A percentile compares a stretch with the other conserved stretches of the same genome.
phyloP scores from a whole-genome alignment of 2,329 filamentous ascomycete genomes.

The Eurotiales sp. region DNA sequence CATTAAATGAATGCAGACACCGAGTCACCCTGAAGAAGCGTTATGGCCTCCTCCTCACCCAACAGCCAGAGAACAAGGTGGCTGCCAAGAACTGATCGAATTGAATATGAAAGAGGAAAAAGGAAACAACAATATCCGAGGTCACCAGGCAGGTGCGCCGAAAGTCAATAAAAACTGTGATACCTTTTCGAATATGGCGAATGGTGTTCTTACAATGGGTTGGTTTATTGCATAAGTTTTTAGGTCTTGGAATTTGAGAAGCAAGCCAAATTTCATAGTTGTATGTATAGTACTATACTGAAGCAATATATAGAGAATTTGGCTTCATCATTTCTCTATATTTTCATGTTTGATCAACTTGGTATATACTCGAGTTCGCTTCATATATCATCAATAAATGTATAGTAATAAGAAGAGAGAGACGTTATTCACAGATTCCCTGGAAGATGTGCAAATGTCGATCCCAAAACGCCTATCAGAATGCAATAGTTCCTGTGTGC shows the following conservation, averaged over 20 bases:
- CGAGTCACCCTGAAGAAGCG: constrained; percentile 92
- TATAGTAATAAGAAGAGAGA: background rate
- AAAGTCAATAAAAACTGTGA: constrained; percentile 6
- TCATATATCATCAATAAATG: background rate
- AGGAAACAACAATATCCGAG: constrained; percentile 6
- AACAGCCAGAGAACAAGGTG: constrained; percentile 50
- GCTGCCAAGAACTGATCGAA: constrained; percentile 32
- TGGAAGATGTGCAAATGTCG: background rate
- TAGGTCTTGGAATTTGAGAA: background rate
- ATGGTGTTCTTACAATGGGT: constrained; percentile 31
- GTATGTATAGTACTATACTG: background rate
- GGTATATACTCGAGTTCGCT: background rate
- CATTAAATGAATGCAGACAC: constrained; percentile 57
- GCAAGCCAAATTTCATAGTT: background rate
- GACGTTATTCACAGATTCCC: background rate
- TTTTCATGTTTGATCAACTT: background rate
- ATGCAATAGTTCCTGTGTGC: constrained; percentile 11
- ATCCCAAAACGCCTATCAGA: constrained; percentile 14
- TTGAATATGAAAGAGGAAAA: background rate
- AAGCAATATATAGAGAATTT: background rate
- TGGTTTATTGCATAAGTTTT: background rate
- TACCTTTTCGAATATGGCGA: constrained; percentile 28
- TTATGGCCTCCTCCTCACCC: constrained; percentile 81
- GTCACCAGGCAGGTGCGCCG: background rate
- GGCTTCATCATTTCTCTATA: background rate